Conservation (phyloP, 306 rosid species). For the Vachellia collinsii region DNA sequence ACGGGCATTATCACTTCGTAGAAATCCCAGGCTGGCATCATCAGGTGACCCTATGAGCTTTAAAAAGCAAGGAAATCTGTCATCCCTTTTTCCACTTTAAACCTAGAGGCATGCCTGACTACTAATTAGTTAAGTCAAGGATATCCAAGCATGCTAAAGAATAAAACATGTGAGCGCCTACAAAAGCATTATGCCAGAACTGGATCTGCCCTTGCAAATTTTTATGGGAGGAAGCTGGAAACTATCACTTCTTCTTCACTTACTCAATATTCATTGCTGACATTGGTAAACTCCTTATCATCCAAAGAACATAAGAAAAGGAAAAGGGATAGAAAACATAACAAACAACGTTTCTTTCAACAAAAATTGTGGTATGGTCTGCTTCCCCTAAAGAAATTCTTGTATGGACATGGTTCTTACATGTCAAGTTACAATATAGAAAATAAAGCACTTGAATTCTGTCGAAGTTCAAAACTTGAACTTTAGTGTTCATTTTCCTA, state of each 20-base stretch:
- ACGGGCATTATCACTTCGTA: constrained; percentile 88
- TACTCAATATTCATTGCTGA: constrained; percentile 9
- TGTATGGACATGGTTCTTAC: no score
- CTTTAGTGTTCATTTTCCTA: not conserved
- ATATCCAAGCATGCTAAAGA: constrained; percentile 9
- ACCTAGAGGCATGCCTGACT: constrained; percentile 13
- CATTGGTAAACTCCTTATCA: not conserved
- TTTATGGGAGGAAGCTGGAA: constrained; percentile 29
- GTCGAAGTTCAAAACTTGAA: not conserved
- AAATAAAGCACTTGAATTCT: not conserved
- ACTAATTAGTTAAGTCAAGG: not conserved
- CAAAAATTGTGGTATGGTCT: not conserved
- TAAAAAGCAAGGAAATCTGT: constrained; percentile 37
- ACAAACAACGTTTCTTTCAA: not conserved
- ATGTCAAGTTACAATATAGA: no score
- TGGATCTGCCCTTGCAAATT: constrained; percentile 25
- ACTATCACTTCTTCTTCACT: not conserved
- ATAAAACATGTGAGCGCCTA: not conserved
- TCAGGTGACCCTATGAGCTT: constrained; percentile 98
- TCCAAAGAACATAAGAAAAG: not conserved
- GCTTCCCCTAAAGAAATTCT: not conserved
- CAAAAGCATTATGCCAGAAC: constrained; percentile 15
- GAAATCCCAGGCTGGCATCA: constrained; percentile 89
- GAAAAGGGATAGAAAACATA: not conserved
- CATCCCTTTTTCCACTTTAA: constrained; percentile 20